Base-by-base conservation (phyloP, 192 early-diverging fungal species). In the Mortierella claussenii region DNA sequence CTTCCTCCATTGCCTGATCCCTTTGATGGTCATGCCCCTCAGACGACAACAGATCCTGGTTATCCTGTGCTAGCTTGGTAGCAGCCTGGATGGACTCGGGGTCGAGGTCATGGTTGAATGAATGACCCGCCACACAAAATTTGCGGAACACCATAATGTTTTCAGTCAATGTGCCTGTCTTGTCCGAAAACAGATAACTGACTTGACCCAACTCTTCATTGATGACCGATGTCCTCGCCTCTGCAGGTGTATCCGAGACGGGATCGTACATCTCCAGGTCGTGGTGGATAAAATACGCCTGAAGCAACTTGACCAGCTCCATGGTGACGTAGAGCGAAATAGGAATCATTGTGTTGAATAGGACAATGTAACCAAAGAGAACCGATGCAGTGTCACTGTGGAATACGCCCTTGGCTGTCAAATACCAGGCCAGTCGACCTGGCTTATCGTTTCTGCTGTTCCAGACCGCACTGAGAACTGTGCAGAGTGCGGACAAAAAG, bases 191-290 rank as follows among this genome's bases (percentile, higher is more conserved):
- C 11, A 97, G 83, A 62, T 95, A 95, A 55, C 91, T 88, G 53
- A 97, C 91, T 66, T 89, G 88, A 28, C 92, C 94, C 28, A 97
- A 81, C 55, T 97, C 95, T 76, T 97, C 95, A 69, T 94, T 93
- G 46, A 96, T 89, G 21, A 84, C 88, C 2, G 89, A 89, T 8
- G 94, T 95, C 24, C 88, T 81, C 0, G 93, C 92, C 66, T 89
- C 87, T 0, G 93, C 92, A 1, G 91, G 89, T 12, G 89, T 90
- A 49, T 93, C 88, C 1, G 85, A 83, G 45, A 83, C 82, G 2
- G 81, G 78, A 42, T 94, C 86, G 70, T 94, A 95, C 93, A 95
- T 94, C 40, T 83, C 68, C 7, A 90, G 49, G 65, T 96, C 95
- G 64, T 89, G 80, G 60, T 90, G 88, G 61, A 96, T 94, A 64